Percentiles rank a stretch among this genome's conserved stretches.
Evolutionary conservation across 805 yeast genomes (phyloP).

Genomic region (Ogataea nitratoaversa): DNA sequence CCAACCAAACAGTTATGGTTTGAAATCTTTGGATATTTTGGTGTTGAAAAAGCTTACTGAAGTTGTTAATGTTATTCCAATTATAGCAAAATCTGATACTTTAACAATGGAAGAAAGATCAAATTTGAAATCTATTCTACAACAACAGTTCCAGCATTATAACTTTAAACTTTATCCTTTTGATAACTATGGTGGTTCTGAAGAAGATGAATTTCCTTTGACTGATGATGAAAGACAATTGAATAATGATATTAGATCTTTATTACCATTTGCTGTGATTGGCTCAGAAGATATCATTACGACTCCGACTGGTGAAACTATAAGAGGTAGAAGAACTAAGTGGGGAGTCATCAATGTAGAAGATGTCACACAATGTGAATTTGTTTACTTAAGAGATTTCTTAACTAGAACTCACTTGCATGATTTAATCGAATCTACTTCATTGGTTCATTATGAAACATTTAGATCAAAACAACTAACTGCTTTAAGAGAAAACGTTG

Average conservation of each 20-base stretch:
- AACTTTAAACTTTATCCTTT: slow-evolving; percentile 80
- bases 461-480: slow-evolving; percentile 92
- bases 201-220: slow-evolving; percentile 31
- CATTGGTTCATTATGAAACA: slow-evolving; percentile 82
- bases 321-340: slow-evolving; percentile 86
- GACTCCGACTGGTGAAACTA: slow-evolving; percentile 68
- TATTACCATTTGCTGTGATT: slow-evolving; percentile 90
- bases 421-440: slow-evolving; percentile 91
- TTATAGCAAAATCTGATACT: slow-evolving; percentile 90
- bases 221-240: slow-evolving; percentile 70
- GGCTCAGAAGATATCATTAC: slow-evolving; percentile 78
- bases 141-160: slow-evolving; percentile 69
- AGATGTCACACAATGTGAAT: slow-evolving; percentile 93
- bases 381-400: slow-evolving; percentile 89
- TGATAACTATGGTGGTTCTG: slow-evolving; percentile 36
- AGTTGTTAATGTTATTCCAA: slow-evolving; percentile 90
- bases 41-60: slow-evolving; percentile 82
- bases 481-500: slow-evolving; percentile 89
- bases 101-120: slow-evolving; percentile 82
- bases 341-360: slow-evolving; percentile 95
- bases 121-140: slow-evolving; percentile 69
- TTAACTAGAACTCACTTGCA: slow-evolving; percentile 93
- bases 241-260: slow-evolving; percentile 67
- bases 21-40: slow-evolving; percentile 75
- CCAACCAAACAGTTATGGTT: slow-evolving; percentile 84